Evolutionary conservation across 192 early-diverging fungal species (phyloP), one percentile per base, ranked within the genome.

Genomic region (Endogone sp.): DNA sequence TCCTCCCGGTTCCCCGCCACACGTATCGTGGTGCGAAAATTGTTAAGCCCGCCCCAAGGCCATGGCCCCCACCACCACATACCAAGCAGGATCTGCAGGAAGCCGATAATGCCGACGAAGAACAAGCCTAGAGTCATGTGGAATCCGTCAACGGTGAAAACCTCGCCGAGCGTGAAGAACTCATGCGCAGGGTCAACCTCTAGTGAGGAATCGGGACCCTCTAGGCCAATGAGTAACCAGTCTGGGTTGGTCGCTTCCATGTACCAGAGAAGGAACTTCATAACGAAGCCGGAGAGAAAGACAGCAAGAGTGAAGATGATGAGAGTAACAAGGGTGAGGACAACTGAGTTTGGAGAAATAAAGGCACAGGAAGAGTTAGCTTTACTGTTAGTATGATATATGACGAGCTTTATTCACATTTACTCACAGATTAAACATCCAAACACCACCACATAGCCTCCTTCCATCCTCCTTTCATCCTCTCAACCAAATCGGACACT

Each of bases 31-130:
- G 67, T 64, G 2, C 76, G 71, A 27, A 71, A 62, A 37, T 75
- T 68, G 57, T 71, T 74, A 2, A 72, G 63, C 22, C 71, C 74
- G 4, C 72, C 75, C 24, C 75, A 76, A 20, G 68, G 68, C 4
- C 59, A 31, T 22, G 76, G 76, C 0, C 80, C 76, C 66, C 75
- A 67, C 80, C 76, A 81, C 23, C 76, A 28, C 3, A 71, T 60
- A 8, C 75, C 76, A 11, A 81, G 25, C 20, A 79, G 59, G 21
- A 78, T 29, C 64, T 81, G 80, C n/a, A 81, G 4, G 27, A 81
- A 81, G 58, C 80, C 80, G 62, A 81, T 44, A 20, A 75, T 65
- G 37, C 80, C 77, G 24, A 79, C 80, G 71, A 81, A 75, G 61
- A 75, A 63, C 22, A 74, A 71, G 37, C 80, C 80, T 66, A 75